Evolutionary conservation across 371 early-diverging fungal genomes (phyloP), one percentile per base, ranked within the genome.

Genomic region (Lichtheimia ramosa): DNA sequence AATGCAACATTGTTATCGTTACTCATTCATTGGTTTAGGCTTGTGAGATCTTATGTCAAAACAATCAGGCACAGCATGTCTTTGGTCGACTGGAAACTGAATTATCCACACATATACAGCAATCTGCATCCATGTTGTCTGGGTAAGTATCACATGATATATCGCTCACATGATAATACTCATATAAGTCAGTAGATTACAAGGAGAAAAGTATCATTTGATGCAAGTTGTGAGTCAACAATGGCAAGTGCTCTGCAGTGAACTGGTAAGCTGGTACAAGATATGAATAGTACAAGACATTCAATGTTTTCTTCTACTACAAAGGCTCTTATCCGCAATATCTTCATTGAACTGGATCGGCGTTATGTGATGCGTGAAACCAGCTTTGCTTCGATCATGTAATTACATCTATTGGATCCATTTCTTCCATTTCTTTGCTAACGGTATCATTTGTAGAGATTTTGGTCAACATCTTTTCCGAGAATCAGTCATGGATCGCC

Each of bases 321-420:
- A 23, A 62, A 83, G 84, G 75, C 77, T 15, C 82, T 89, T 70
- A 89, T 95, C 39, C 77, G 91, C 24, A 90, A 87, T 64, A 84
- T 97, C 13, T 95, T 96, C 67, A 83, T 95, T 64, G 94, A 94
- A 62, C 75, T 97, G 42, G 97, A 97, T 74, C 88, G 97, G 48
- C 89, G 92, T 3, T 95, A 92, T 68, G 88, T 92, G 5, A 74
- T 95, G 21, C 89, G 91, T 40, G 84, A 85, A 0, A 70, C 89
- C 14, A 79, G 83, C 8, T 68, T 86, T 23, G 63, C 81, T 42
- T 89, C 92, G 3, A 68, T 96, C 25, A 91, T 94, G 87, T 79
- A 75, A 5, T 7, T n/a, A 12, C 10, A 46, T 12, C 12, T 34
- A 10, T 34, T 8, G 6, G 34, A 34, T 34, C 34, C 10, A 4